Evolutionary conservation across 371 early-diverging fungal species (phyloP), one percentile per base, ranked within the genome.

Genomic region (Gilbertella persicaria): DNA sequence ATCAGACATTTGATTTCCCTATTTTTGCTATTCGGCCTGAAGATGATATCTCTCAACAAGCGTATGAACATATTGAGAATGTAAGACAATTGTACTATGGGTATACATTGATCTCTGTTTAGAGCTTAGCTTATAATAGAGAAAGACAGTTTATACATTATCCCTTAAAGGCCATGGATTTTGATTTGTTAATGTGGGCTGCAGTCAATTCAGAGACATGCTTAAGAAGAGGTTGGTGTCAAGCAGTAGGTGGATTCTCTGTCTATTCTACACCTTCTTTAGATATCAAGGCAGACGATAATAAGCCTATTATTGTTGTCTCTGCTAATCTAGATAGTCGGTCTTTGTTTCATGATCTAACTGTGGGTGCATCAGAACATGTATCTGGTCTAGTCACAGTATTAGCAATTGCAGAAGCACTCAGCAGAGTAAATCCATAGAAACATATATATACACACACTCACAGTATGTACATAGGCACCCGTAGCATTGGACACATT

Each of bases 101-200:
- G 5, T 20, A 19, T 1, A 17, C 5, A 4, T 17, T 2, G 26
- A 17, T n/a, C 16, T 23, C 5, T 1, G 2, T 42, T 13, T 63
- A 87, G 79, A 82, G 82, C 2, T 62, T 71, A 12, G 45, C 62
- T 12, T 74, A 67, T 45, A 90, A 92, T 46, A 46, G 53, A 39
- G 51, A 66, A 8, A 55, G 64, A 13, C 51, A 67, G 0, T 90
- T 85, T 52, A 54, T 25, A 16, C 45, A 69, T 16, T 88, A 84
- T 55, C 92, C 90, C 0, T 56, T 89, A 8, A 81, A 85, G 55
- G 79, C 88, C 0, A 67, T 88, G 16, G 83, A 90, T 60, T 85
- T 92, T 42, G 71, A 86, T 37, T 71, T 82, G 16, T 80, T 85
- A 48, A 90, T 90, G 90, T 87, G 78, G 71, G 86, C 82, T 1